These are phyloP conservation scores for Fusarium oligoseptatum DNA, from an alignment of 2,329 filamentous ascomycete genomes.

Conservation along the genomic window DNA sequence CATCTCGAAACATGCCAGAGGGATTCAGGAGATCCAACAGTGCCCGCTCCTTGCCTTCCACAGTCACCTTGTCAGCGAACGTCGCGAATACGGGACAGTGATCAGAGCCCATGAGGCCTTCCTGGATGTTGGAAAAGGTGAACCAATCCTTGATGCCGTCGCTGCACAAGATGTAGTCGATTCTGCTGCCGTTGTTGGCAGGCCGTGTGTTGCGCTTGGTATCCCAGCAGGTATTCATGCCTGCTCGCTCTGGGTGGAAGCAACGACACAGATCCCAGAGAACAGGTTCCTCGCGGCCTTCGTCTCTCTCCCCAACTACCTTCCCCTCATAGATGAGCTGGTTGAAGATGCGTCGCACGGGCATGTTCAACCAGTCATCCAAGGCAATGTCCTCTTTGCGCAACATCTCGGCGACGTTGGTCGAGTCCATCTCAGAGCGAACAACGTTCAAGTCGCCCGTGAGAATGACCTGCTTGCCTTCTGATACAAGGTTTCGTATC, in stretches of 20 bases:
- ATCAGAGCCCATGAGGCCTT: slow-evolving; percentile 93
- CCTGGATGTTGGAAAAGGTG: slow-evolving; percentile 85
- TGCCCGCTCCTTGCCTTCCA: slow-evolving; percentile 63
- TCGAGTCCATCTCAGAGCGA: slow-evolving; percentile 78
- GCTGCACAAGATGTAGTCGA: slow-evolving; percentile 93
- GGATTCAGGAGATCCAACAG: slow-evolving; percentile 85
- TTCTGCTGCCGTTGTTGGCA: slow-evolving; percentile 91
- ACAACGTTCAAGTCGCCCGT: slow-evolving; percentile 91
- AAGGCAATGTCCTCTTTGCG: slow-evolving; percentile 76
- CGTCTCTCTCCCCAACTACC: slow-evolving; percentile 75
- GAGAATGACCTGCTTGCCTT: slow-evolving; percentile 87
- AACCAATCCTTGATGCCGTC: slow-evolving; percentile 86
- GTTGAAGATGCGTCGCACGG: slow-evolving; percentile 84
- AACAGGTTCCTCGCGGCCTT: slow-evolving; percentile 76
- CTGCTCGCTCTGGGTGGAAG: slow-evolving; percentile 82
- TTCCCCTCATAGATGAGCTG: slow-evolving; percentile 83
- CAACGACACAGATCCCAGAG: slow-evolving; percentile 87
- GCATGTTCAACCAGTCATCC: slow-evolving; percentile 79
- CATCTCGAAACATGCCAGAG: slow-evolving; percentile 75
- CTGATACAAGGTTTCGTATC: slow-evolving; percentile 83
- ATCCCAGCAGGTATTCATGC: slow-evolving; percentile 99
- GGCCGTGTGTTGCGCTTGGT: slow-evolving; percentile 95
- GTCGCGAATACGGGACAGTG: slow-evolving; percentile 93
- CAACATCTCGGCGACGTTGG: slow-evolving; percentile 78
- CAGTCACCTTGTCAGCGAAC: slow-evolving; percentile 72